These are phyloP conservation scores for Termitomyces sp. DNA, from an alignment of 1,284 basidiomycete species.

Conservation along the genomic window DNA sequence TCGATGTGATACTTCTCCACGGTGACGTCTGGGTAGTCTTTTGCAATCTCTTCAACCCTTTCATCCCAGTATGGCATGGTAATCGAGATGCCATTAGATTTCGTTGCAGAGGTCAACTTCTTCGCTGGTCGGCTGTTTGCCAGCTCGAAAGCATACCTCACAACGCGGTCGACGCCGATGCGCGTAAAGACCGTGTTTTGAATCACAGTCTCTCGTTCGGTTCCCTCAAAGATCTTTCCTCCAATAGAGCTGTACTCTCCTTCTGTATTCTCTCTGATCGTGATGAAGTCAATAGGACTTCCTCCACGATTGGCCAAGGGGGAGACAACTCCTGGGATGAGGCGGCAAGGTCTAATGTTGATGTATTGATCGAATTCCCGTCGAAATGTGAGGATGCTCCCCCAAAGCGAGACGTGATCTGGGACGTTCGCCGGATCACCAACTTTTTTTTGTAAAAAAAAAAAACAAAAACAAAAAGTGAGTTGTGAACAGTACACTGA, in stretches of 20 bases:
- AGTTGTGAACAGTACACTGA: not conserved
- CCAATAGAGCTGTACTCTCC: slow-evolving; percentile 53
- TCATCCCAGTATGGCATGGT: slow-evolving; percentile 48
- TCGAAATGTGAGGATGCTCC: slow-evolving; percentile 45
- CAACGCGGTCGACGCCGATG: slow-evolving; percentile 45
- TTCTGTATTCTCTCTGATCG: slow-evolving; percentile 54
- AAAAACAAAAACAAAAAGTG: not conserved
- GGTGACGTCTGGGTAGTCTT: slow-evolving; percentile 47
- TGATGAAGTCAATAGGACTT: slow-evolving; percentile 44
- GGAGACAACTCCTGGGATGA: slow-evolving; percentile 46
- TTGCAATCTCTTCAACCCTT: slow-evolving; percentile 42
- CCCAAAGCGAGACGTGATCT: slow-evolving; percentile 57
- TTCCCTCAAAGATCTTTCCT: slow-evolving; percentile 40
- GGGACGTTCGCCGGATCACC: slow-evolving; percentile 38
- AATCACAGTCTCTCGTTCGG: slow-evolving; percentile 30
- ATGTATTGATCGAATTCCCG: slow-evolving; percentile 53
- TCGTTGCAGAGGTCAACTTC: slow-evolving; percentile 49
- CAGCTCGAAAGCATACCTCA: slow-evolving; percentile 51
- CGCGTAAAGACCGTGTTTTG: slow-evolving; percentile 40
- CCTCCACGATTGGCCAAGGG: slow-evolving; percentile 38
- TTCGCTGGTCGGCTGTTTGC: slow-evolving; percentile 45
- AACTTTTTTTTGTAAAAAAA: slow-evolving; percentile 13
- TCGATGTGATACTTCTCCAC: slow-evolving; percentile 53
- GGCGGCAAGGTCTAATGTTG: slow-evolving; percentile 47
- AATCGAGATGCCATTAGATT: slow-evolving; percentile 44